These are phyloP conservation scores for Murraya koenigii DNA, from an alignment of 345 rosid species.

Conservation along the genomic window DNA sequence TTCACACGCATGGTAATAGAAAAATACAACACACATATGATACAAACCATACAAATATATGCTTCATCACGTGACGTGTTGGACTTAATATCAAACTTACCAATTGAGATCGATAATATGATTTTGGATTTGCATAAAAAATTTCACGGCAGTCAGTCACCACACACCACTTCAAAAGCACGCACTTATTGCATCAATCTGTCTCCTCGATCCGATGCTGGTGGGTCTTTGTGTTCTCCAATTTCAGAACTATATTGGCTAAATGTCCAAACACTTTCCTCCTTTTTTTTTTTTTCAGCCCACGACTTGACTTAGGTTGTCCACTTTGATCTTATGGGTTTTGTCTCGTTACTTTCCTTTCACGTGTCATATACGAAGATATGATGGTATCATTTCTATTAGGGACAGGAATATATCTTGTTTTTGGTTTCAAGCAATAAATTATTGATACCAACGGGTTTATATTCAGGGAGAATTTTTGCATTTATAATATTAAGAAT, in stretches of 20 bases:
- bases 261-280: not conserved
- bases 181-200: not conserved
- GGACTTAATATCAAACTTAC: not conserved
- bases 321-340: not conserved
- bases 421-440: no score
- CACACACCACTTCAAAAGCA: no score
- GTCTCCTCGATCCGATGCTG: slow-evolving; percentile 7
- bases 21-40: no score
- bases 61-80: not conserved
- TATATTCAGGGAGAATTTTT: no score
- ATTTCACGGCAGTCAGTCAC: no score
- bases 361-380: not conserved
- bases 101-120: not conserved
- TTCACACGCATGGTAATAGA: not conserved
- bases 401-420: no score
- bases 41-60: not conserved
- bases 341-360: not conserved
- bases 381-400: no score
- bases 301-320: not conserved
- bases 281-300: not conserved
- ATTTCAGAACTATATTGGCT: not conserved
- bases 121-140: not conserved
- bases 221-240: slow-evolving; percentile 5
- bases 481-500: no score
- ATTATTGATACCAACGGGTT: no score